Base-by-base conservation (phyloP, 768 basidiomycete genomes). In the Russula olivacea region DNA sequence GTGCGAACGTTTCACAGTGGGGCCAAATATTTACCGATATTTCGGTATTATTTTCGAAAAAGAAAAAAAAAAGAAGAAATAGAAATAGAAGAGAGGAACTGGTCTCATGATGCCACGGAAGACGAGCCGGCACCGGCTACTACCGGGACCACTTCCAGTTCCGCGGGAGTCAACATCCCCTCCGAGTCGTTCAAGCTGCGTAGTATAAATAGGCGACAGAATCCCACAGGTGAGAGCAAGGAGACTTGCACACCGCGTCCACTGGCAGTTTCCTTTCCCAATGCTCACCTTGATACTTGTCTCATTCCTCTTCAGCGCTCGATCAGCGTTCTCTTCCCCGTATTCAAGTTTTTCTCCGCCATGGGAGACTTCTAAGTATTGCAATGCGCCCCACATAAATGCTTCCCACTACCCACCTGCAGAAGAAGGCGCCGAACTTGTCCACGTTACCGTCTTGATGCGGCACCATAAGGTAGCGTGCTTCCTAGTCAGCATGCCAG, bases 331-430 rank as follows among this genome's bases (percentile, higher is more conserved):
- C n/a, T 32, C 61, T 41, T n/a, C 38, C 36, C 21, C 43, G 6
- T n/a, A 79, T 15, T 56, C 60, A n/a, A n/a, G n/a, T n/a, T n/a
- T n/a, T 0, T 25, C 65, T 53, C 64, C 72, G 10, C 75, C 78
- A 0, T 79, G 77, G 78, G 74, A 78, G 70, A 79, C 77, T 12
- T 80, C 79, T 71, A 79, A 79, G 57, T 81, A 81, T 62, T 81
- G 80, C 70, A 81, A 81, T 52, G 80, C 80, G 0, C 78, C 79
- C 0, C 80, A 78, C 55, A 76, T 79, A 61, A 77, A 76, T 59
- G 66, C 69, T 3, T 69, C 68, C 50, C 55, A 73, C 74, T 17
- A 81, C 79, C 7, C 38, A 68, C 45, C 78, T 75, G 6, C 77
- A 77, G n/a, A 59, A 38, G 68, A 71, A 34, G 66, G 55, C 34